Evolutionary conservation across 2,329 filamentous ascomycete species (phyloP), one percentile per base, ranked within the genome.

Genomic region (Didymella pinodella): DNA sequence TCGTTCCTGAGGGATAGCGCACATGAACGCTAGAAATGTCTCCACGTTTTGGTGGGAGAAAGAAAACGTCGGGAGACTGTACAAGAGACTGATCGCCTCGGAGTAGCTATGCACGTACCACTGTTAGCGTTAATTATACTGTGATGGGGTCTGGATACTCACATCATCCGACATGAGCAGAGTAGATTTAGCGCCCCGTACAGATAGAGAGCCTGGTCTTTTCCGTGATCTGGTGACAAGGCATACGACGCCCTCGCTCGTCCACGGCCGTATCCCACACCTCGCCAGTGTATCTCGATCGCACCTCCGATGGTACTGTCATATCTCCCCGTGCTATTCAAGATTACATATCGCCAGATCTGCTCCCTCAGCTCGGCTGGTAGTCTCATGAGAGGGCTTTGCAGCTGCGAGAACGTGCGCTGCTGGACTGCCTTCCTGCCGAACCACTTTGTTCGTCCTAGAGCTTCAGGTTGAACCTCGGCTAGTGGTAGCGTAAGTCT

Each of bases 101-200:
- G 53, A 49, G 18, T 56, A 56, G 3, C 53, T 49, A 6, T 5
- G 8, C 16, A 2, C 2, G 18, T 7, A 8, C 7, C 20, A 20
- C 7, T 10, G 40, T n/a, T 22, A 18, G 31, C 31, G 29, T 32
- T 32, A 16, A 14, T 4, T 11, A 36, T 12, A 26, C 12, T 25
- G 14, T 25, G 12, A 22, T 7, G 12, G 31, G 10, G 12, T 18
- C 4, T 10, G 22, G 7, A 0, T 12, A 31, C 53, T 49, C 7
- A 55, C 53, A 55, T 49, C 7, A 49, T 12, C 2, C 53, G 53
- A 31, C 53, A 56, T 4, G 40, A 38, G 28, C 53, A 34, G 2
- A 55, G 25, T 29, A 55, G 36, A 1, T 38, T 46, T 3, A 49
- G 10, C 0, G 43, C 46, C 2, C 53, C 53, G 14, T 26, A 2